Conservation (phyloP, 164 flowering plant species). For the Magnolia changhungtana region DNA sequence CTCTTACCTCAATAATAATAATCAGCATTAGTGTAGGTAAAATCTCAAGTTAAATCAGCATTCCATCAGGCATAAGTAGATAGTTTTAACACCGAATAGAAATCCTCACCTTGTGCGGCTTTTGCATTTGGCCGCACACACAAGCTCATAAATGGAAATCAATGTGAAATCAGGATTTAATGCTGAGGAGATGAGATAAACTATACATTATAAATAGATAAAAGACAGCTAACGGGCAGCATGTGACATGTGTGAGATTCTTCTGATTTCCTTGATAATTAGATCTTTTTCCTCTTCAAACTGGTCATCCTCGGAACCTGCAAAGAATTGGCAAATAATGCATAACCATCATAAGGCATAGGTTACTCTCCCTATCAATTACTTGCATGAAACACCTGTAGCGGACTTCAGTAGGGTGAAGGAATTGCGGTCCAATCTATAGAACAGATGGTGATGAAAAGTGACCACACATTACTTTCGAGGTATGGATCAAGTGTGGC, state of each 20-base stretch:
- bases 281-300: conserved; percentile 94
- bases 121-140: background rate
- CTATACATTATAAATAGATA: background rate
- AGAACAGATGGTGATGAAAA: background rate
- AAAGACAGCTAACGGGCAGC: background rate
- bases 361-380: background rate
- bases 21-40: too few relatives aligned
- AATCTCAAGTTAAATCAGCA: too few relatives aligned
- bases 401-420: too few relatives aligned
- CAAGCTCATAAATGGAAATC: background rate
- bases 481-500: background rate
- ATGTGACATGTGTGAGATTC: conserved; percentile 41
- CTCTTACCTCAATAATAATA: too few relatives aligned
- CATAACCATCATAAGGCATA: background rate
- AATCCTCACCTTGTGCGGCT: background rate
- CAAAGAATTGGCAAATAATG: background rate
- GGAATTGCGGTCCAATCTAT: too few relatives aligned
- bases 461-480: background rate
- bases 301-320: conserved; percentile 85
- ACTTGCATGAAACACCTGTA: background rate
- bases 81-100: background rate
- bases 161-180: background rate
- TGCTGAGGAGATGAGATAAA: background rate
- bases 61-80: background rate
- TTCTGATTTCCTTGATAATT: conserved; percentile 82